These are phyloP conservation scores for Syzygium malaccense DNA, from an alignment of 441 rosid genomes.

Conservation along the genomic window DNA sequence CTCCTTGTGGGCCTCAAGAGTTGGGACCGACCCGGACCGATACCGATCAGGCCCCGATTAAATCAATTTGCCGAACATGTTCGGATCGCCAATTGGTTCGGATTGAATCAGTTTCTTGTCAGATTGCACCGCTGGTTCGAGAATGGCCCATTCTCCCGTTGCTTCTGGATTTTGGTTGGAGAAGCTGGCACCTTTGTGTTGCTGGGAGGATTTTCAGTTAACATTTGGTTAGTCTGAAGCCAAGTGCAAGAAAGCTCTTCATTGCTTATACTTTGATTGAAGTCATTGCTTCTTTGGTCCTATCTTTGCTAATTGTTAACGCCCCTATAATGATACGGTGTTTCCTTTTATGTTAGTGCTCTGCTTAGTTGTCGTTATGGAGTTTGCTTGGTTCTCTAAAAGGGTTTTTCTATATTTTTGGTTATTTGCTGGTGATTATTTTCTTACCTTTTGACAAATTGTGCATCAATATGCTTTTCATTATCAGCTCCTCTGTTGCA, in stretches of 20 bases:
- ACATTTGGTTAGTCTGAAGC: background rate
- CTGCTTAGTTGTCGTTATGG: background rate
- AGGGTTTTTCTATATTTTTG: background rate
- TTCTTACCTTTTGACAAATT: background rate
- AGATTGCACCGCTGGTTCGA: background rate
- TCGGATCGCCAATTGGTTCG: background rate
- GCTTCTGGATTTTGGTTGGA: background rate
- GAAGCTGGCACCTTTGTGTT: background rate
- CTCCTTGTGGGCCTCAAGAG: background rate
- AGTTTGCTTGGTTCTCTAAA: background rate
- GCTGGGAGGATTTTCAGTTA: background rate
- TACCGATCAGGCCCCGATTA: background rate
- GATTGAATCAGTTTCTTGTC: background rate
- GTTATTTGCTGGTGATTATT: background rate
- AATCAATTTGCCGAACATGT: background rate
- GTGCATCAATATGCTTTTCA: background rate
- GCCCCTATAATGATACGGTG: background rate
- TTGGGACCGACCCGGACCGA: accelerated
- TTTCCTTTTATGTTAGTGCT: background rate
- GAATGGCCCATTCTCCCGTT: background rate
- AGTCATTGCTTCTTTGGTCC: background rate
- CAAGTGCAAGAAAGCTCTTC: background rate
- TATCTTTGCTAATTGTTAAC: background rate
- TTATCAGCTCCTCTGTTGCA: background rate
- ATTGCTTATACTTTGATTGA: background rate